Percentiles rank a stretch among this genome's conserved stretches.
Conservation (phyloP, 371 early-diverging fungal species). For the Rhizopus delemar region DNA sequence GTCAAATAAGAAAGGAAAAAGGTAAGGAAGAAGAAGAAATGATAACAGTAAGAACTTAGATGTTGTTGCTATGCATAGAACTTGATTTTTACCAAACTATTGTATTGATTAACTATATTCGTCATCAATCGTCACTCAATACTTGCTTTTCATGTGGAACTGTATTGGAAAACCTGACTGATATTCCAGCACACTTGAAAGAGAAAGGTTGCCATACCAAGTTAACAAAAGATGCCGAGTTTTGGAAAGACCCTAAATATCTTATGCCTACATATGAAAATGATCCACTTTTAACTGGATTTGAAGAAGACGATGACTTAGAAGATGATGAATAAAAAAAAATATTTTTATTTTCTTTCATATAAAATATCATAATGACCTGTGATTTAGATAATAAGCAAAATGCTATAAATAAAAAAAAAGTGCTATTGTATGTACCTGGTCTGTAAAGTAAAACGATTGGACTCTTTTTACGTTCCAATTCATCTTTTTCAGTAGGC, state of each 20-base stretch:
- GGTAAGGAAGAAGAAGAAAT: slow-evolving; percentile 27
- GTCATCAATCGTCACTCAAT: slow-evolving; percentile 65
- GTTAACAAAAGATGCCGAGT: slow-evolving; percentile 52
- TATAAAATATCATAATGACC: slow-evolving; percentile 2
- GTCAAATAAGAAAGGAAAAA: slow-evolving; percentile 49
- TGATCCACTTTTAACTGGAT: slow-evolving; percentile 83
- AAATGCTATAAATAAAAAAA: neutral
- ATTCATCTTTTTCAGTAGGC: slow-evolving; percentile 38
- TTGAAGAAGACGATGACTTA: slow-evolving; percentile 62
- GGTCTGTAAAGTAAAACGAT: slow-evolving; percentile 48
- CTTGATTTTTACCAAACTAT: slow-evolving; percentile 87
- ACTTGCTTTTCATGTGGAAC: slow-evolving; percentile 74
- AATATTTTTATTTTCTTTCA: neutral
- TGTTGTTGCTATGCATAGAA: slow-evolving; percentile 23
- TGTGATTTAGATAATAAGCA: neutral
- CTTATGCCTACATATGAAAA: slow-evolving; percentile 83
- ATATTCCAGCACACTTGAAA: slow-evolving; percentile 59
- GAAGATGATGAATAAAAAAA: slow-evolving; percentile 28
- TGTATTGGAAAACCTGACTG: slow-evolving; percentile 48
- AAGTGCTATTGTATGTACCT: slow-evolving; percentile 29
- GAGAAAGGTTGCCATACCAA: slow-evolving; percentile 49
- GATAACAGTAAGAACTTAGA: neutral
- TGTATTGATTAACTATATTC: slow-evolving; percentile 85
- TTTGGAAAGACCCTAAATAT: slow-evolving; percentile 79
- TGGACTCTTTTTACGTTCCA: slow-evolving; percentile 27